Base-by-base conservation (phyloP, 108 stramenopile species). In the Bacterosira constricta region DNA sequence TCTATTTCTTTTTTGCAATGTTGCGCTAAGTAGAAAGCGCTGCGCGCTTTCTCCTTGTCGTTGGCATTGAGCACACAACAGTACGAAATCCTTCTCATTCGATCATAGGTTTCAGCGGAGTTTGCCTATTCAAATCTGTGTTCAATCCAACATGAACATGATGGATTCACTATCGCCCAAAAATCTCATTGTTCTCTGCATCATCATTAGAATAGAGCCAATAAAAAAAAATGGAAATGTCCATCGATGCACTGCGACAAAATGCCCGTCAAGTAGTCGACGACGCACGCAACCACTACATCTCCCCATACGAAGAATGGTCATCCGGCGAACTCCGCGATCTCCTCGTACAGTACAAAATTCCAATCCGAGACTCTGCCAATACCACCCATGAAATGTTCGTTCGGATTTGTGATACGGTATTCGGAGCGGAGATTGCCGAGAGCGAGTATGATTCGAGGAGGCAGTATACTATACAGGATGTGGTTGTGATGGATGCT, bases 371-470 rank as follows among this genome's bases (percentile, higher is more conserved):
- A 34, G 84, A 81, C 20, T 79, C 76, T n/a, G 61, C 68, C 61
- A 62, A 79, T 52, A 73, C 77, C 30, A 63, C 77, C 3, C 84
- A 85, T 42, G 81, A 79, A 51, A 82, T 62, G 44, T 34, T 85
- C 13, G 81, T 82, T 29, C 65, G 78, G 53, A 81, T 85, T 32
- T 85, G 84, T 49, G 81, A 85, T 13, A 59, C 65, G 15, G 72
- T 82, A 9, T 85, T 85, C 53, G 77, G 70, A 20, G 61, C 41
- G 2, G 50, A 72, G 8, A 44, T 55, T 63, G 55, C 66, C 38
- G 67, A 73, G 59, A 75, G 29, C 13, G 69, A 73, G 20, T 37
- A 59, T 20, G 62, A 59, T 26, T 39, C 50, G 38, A 42, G 44
- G 62, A 30, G 37, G 45, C 34, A 13, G 30, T 69, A 36, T 39